Evolutionary conservation across 108 stramenopile genomes (phyloP), one percentile per base, ranked within the genome.

Genomic region (Nannochloropsis salina): DNA sequence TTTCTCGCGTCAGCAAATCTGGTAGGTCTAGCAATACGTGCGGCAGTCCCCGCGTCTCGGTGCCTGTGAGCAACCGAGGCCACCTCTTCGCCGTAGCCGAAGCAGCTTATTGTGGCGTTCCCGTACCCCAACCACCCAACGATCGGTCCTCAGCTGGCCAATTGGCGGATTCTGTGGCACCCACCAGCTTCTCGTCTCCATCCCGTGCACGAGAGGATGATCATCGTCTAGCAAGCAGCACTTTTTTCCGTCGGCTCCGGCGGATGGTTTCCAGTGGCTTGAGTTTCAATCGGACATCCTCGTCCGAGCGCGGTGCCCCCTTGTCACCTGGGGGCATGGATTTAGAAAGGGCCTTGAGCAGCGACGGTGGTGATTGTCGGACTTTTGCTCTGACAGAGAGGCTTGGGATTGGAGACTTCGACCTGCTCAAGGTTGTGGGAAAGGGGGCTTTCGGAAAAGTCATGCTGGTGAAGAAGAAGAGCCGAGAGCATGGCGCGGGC

Each of bases 401-500:
- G 41, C 74, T 88, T 41, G 84, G 45, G 18, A 51, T 85, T n/a
- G 79, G 21, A 9, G 92, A 92, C 87, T 92, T 92, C 42, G 88
- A 90, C 31, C 83, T 92, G 20, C 86, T 92, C 5, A 89, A 87
- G 83, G 90, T 92, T 1, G 90, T 92, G 15, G 92, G 92, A 15
- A 90, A 92, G 84, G 92, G 92, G n/a, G 92, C 92, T 1, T 92
- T 90, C 42, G 92, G 92, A 4, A 88, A 90, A 82, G 92, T 92
- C 31, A 88, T 90, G 86, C 84, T 89, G 15, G 86, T 85, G 15
- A 42, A 86, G 18, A 80, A 85, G 74, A 20, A 31, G 2, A 74
- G 6, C 20, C 15, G 20, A n/a, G 61, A 61, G 43, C 74, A 83
- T 9, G 43, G 43, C 22, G 83, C 51, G 1, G 86, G 85, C 9